These are phyloP conservation scores for Gracilaria gracilis DNA, from an alignment of 23 red algal species.

Conservation along the genomic window DNA sequence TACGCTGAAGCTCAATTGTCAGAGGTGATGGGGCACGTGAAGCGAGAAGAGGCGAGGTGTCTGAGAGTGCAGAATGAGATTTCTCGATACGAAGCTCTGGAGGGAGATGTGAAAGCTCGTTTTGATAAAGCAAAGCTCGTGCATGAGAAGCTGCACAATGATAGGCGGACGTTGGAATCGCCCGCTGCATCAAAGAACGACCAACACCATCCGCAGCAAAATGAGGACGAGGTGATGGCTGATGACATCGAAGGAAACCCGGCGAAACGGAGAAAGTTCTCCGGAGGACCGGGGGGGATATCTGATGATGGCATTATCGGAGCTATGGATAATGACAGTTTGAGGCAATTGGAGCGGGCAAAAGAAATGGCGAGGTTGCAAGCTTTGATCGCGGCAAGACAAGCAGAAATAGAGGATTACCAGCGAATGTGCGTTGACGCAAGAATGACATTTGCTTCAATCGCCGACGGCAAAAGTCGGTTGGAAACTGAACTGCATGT, in stretches of 20 bases:
- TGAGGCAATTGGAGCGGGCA: conserved; percentile 8
- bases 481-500: conserved; percentile 62
- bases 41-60: conserved; percentile 13
- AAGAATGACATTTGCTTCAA: conserved; percentile 18
- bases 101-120: conserved; percentile 4
- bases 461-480: conserved; percentile 52
- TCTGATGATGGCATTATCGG: neutral
- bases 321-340: conserved; percentile 7
- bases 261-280: neutral
- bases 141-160: conserved; percentile 43
- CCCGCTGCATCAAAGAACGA: conserved; percentile 1
- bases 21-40: conserved; percentile 13
- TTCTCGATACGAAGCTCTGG: conserved; percentile 29
- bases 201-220: conserved; percentile 17
- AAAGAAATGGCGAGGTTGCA: conserved; percentile 54
- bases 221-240: conserved; percentile 5
- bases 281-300: neutral
- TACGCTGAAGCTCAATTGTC: conserved; percentile 46
- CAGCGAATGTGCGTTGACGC: conserved; percentile 56
- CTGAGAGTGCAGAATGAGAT: conserved; percentile 38
- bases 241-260: neutral
- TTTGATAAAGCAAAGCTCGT: conserved; percentile 61
- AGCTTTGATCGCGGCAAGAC: conserved; percentile 40
- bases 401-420: conserved; percentile 56
- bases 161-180: conserved; percentile 14